These are phyloP conservation scores for Kluyveromyces wickerhamii DNA, from an alignment of 805 yeast genomes.

Conservation along the genomic window DNA sequence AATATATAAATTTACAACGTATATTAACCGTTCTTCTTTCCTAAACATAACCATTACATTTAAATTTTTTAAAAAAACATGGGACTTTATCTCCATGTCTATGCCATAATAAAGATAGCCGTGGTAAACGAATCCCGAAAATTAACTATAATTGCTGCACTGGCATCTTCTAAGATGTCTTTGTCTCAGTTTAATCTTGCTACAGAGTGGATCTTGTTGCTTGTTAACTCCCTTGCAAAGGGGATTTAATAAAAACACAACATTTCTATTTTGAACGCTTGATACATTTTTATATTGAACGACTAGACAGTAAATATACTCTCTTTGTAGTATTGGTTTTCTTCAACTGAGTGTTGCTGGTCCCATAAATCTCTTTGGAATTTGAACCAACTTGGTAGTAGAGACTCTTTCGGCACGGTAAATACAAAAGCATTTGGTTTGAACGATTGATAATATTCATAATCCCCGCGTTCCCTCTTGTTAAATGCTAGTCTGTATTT, in stretches of 20 bases:
- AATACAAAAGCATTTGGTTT: conserved; percentile 32
- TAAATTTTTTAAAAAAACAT: no score
- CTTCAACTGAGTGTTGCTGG: conserved; percentile 29
- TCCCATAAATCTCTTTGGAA: conserved; percentile 64
- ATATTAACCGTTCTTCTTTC: no score
- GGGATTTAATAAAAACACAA: conserved; percentile 11
- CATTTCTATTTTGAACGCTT: conserved; percentile 28
- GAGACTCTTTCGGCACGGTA: conserved; percentile 51
- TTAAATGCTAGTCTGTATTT: conserved; percentile 27
- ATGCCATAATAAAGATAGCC: conserved; percentile 32
- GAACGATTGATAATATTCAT: conserved; percentile 35
- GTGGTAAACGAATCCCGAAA: conserved; percentile 55
- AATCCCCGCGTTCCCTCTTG: conserved; percentile 25
- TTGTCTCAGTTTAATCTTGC: conserved; percentile 4
- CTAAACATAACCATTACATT: no score
- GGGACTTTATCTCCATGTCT: conserved; percentile 43
- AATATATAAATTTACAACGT: no score
- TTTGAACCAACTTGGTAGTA: conserved; percentile 71
- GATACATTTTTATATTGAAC: conserved; percentile 16
- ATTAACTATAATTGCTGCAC: conserved; percentile 13
- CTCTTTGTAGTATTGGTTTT: conserved; percentile 29
- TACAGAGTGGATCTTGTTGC: conserved; percentile 26
- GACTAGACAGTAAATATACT: conserved; percentile 16
- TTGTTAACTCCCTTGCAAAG: no score
- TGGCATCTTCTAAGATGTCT: background rate